A percentile compares a stretch with the other conserved stretches of the same genome.
Conservation (phyloP, 2,329 filamentous ascomycete species). For the Aureobasidium leucospermi region DNA sequence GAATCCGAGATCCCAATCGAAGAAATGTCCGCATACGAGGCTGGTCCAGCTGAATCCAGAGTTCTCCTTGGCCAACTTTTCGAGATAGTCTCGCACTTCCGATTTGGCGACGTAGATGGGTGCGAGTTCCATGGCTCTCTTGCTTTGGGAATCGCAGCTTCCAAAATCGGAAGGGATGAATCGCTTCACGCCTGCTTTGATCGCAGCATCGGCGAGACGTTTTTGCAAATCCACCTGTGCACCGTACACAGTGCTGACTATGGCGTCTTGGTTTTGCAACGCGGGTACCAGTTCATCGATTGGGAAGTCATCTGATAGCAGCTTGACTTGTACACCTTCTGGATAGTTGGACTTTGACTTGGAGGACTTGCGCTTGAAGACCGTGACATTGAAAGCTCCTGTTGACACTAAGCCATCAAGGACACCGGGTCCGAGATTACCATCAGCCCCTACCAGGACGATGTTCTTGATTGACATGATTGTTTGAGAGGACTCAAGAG, state of each 20-base stretch:
- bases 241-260: constrained; percentile 43
- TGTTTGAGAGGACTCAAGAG: background rate
- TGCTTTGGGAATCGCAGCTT: constrained; percentile 32
- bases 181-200: constrained; percentile 52
- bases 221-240: constrained; percentile 38
- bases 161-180: constrained; percentile 57
- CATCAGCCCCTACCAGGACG: constrained; percentile 37
- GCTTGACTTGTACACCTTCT: constrained; percentile 33
- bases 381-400: constrained; percentile 46
- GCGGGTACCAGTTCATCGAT: constrained; percentile 42
- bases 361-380: constrained; percentile 43
- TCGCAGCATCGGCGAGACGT: constrained; percentile 50
- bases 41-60: constrained; percentile 51
- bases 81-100: constrained; percentile 44
- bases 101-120: constrained; percentile 48
- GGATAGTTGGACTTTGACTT: constrained; percentile 31
- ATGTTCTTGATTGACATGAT: constrained; percentile 34
- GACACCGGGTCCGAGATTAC: constrained; percentile 38
- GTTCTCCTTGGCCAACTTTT: constrained; percentile 28
- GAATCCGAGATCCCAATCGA: constrained; percentile 54
- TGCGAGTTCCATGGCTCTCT: constrained; percentile 33
- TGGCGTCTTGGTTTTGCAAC: constrained; percentile 50
- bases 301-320: constrained; percentile 42
- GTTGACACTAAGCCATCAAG: constrained; percentile 33
- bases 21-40: constrained; percentile 52